phyloP scores from a whole-genome alignment of 768 basidiomycete species.

The Mycena maculata region DNA sequence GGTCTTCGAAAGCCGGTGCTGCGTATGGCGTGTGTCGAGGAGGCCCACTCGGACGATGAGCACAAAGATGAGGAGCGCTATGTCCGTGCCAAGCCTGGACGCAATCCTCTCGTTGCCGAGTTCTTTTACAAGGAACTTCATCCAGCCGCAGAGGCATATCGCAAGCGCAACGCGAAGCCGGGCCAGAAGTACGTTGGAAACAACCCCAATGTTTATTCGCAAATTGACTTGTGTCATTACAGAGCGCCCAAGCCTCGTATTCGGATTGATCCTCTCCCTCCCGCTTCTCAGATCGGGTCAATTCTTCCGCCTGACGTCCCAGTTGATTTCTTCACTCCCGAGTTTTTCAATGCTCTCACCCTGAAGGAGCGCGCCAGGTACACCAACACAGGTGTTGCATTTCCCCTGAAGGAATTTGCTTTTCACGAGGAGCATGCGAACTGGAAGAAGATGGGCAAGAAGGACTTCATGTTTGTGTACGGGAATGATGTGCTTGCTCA shows the following conservation, averaged over 20 bases:
- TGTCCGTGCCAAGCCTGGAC: constrained; percentile 17
- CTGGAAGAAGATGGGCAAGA: constrained; percentile 23
- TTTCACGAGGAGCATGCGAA: not conserved
- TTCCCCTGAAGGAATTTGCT: constrained; percentile 5
- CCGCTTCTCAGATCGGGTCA: constrained; percentile 6
- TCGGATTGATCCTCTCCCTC: constrained; percentile 1
- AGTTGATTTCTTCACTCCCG: constrained; percentile 21
- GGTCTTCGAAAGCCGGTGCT: constrained; percentile 14
- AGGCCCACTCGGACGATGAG: constrained; percentile 22
- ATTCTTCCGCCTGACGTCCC: constrained; percentile 16
- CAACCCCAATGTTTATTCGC: not conserved
- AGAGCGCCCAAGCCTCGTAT: not conserved
- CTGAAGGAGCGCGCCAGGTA: constrained; percentile 17
- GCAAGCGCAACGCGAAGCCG: constrained; percentile 5
- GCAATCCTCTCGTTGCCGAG: constrained; percentile 6
- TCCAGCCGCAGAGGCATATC: constrained; percentile 1
- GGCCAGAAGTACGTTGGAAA: constrained; percentile 7
- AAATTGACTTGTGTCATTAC: no score
- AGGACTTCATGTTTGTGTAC: constrained; percentile 14
- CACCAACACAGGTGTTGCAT: constrained; percentile 16
- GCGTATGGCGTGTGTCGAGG: constrained; percentile 9
- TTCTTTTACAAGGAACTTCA: constrained; percentile 15
- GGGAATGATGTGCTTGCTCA: constrained; percentile 12
- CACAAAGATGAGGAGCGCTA: not conserved
- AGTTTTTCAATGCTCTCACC: constrained; percentile 1